Evolutionary conservation across 257 asterid species (phyloP), one percentile per base, ranked within the genome.

Genomic region (Voacanga thouarsii): DNA sequence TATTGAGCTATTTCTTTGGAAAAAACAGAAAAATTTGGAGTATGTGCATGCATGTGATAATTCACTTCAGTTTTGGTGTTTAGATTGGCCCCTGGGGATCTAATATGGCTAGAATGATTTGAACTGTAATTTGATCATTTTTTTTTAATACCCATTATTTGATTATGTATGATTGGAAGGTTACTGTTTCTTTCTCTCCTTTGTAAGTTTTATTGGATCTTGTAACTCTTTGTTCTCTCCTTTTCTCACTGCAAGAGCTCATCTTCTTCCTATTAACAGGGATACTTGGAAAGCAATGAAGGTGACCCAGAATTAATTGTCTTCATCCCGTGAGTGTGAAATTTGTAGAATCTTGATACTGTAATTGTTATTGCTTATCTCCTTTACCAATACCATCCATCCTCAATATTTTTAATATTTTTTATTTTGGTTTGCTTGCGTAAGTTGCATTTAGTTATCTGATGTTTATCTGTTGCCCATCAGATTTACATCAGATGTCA

Each of bases 261-360:
- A 69, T 59, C 72, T 44, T 74, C 66, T 79, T 79, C 15, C 43
- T 71, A 39, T 78, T 66, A 33, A 65, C 91, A 95, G 99, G 97
- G 96, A 85, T 82, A 86, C 86, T 83, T 95, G 93, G 99, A 95
- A 87, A 95, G 98, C 96, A 95, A 95, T 81, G 92, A 86, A 63
- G 98, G 96, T 21, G 99, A 95, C 85, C 98, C 99, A 2, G 98
- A 95, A 87, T 84, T 95, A 88, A 92, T 95, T 79, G 94, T 95
- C 80, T 92, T 91, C 83, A 95, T 95, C 67, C 99, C 98, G 98
- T 95, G 87, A 90, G 97, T 88, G 73, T 68, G 60, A 49, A 51
- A 49, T 65, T 79, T 77, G 8, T 6, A 33, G 26, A 4, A 23
- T 21, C 39, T 57, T 6, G 49, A 44, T 71, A 19, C 66, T 39